A percentile compares a stretch with the other conserved stretches of the same genome.
Conservation (phyloP, 2,329 filamentous ascomycete species). For the Exophiala mesophila region DNA sequence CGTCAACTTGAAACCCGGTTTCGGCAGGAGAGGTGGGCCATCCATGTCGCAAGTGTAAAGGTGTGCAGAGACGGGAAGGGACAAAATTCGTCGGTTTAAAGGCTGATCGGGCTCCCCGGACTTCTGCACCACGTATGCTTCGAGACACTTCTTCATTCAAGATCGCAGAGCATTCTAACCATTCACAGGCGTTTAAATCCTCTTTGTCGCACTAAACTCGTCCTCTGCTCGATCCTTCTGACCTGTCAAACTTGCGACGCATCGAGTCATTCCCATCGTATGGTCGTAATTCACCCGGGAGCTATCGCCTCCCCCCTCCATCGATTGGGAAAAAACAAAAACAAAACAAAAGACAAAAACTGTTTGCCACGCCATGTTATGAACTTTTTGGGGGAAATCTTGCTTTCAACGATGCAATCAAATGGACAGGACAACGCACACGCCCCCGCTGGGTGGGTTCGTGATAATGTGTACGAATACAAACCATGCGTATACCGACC, state of each 20-base stretch:
- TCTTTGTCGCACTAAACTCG: no score
- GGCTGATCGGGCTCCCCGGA: slow-evolving; percentile 10
- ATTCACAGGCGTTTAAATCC: no score
- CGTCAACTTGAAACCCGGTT: slow-evolving; percentile 33
- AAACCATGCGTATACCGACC: background rate
- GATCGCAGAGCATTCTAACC: no score
- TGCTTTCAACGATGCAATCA: background rate
- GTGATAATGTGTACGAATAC: slow-evolving; percentile 22
- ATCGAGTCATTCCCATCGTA: no score
- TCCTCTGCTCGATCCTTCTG: no score
- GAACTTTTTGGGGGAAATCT: background rate
- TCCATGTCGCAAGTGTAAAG: slow-evolving; percentile 43
- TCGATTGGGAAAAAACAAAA: no score
- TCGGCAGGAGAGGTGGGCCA: slow-evolving; percentile 34
- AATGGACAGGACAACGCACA: slow-evolving; percentile 3
- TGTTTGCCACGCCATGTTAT: background rate
- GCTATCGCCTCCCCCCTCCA: no score
- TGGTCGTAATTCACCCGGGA: no score
- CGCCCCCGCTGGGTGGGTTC: slow-evolving; percentile 1
- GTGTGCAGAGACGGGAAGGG: slow-evolving; percentile 13
- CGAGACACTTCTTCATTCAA: slow-evolving; percentile 3
- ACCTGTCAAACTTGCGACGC: no score
- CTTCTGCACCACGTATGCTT: slow-evolving; percentile 20
- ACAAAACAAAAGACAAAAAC: no score
- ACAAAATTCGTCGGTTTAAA: background rate